Percentiles rank a stretch among this genome's conserved stretches.
Evolutionary conservation across 108 stramenopile species (phyloP).

Genomic region (Pseudonitzschia multistriata): DNA sequence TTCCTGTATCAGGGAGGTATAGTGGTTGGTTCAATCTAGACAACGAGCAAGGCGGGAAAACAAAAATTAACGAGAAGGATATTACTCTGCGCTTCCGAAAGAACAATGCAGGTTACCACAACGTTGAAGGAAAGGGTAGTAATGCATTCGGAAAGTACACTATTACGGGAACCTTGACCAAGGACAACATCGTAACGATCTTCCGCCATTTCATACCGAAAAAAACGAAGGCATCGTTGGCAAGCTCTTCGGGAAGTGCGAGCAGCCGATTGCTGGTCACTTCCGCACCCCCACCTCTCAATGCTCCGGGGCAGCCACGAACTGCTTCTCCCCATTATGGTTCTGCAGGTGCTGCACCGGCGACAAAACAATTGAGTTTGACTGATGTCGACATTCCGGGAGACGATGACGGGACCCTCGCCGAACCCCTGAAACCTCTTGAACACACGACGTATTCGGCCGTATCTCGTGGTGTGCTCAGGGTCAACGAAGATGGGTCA

Average conservation of each 20-base stretch:
- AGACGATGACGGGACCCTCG: constrained; percentile 20
- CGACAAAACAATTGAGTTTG: constrained; percentile 47
- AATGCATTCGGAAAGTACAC: constrained; percentile 85
- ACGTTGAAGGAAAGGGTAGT: constrained; percentile 82
- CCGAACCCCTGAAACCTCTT: constrained; percentile 37
- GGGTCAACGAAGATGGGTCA: constrained; percentile 71
- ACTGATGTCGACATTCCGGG: constrained; percentile 59
- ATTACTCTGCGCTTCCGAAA: constrained; percentile 70
- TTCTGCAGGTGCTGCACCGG: constrained; percentile 24
- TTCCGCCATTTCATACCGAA: constrained; percentile 73
- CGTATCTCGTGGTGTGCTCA: constrained; percentile 70
- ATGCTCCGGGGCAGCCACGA: constrained; percentile 36
- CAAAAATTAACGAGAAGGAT: constrained; percentile 67
- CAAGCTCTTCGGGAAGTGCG: not conserved
- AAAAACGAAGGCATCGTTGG: constrained; percentile 33
- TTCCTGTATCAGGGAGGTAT: constrained; percentile 77
- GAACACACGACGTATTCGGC: constrained; percentile 52
- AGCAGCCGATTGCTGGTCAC: constrained; percentile 27
- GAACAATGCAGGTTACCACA: constrained; percentile 79
- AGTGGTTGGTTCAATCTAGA: constrained; percentile 80
- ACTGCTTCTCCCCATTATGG: not conserved
- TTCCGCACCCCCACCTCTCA: constrained; percentile 48
- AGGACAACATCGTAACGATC: constrained; percentile 70
- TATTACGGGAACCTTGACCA: constrained; percentile 71
- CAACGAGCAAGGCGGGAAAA: constrained; percentile 49